These are phyloP conservation scores for Neurospora crassa DNA, from an alignment of 2,329 filamentous ascomycete species.

Conservation along the genomic window DNA sequence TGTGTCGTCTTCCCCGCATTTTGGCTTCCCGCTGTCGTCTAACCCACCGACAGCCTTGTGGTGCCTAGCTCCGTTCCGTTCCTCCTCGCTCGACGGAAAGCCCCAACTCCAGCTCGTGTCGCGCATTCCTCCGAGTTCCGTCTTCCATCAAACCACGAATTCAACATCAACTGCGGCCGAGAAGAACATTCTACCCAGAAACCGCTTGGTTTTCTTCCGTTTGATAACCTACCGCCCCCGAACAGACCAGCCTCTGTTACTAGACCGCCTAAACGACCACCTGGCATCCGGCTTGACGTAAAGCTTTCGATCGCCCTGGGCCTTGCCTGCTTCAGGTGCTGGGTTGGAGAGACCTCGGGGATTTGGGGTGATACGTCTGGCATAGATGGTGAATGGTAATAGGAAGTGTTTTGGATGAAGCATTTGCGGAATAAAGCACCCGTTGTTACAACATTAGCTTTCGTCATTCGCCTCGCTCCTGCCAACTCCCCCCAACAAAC, in stretches of 20 bases:
- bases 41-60: neutral
- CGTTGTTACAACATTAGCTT: neutral
- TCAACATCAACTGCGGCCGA: neutral
- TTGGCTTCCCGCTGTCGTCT: neutral
- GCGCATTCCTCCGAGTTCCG: neutral
- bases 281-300: neutral
- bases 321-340: neutral
- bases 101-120: neutral
- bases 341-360: neutral
- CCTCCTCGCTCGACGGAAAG: neutral
- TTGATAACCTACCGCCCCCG: neutral
- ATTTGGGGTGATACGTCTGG: neutral
- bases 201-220: neutral
- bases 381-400: neutral
- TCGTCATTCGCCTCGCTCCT: slow-evolving; percentile 3
- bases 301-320: neutral
- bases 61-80: neutral
- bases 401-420: neutral
- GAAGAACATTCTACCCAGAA: neutral
- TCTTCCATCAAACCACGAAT: neutral
- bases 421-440: neutral
- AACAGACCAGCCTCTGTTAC: neutral
- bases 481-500: slow-evolving; percentile 3
- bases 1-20: neutral
- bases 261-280: neutral